Evolutionary conservation across 495 filamentous ascomycete species (phyloP).

Genomic region (Tuber melanosporum): DNA sequence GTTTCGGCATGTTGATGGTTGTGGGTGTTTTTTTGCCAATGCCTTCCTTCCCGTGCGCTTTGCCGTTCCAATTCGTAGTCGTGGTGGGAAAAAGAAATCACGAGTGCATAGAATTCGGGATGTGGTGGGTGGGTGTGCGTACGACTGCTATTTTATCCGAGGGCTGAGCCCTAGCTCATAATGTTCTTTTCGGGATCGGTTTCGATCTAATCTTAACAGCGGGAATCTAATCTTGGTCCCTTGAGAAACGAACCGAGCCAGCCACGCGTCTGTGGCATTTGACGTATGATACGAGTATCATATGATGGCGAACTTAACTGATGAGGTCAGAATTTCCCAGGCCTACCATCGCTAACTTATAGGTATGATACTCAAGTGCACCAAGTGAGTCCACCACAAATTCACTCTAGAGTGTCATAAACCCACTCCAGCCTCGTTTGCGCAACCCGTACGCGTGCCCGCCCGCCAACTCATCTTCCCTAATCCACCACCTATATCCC

Average conservation of each 20-base stretch:
- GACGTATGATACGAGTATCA: neutral
- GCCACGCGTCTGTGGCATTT: neutral
- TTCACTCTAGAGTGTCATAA: conserved; percentile 5
- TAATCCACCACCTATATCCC: neutral
- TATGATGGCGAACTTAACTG: neutral
- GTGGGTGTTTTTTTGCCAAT: conserved; percentile 29
- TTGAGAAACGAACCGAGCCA: neutral
- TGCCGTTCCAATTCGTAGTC: neutral
- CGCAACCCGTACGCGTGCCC: conserved; percentile 6
- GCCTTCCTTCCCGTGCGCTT: conserved; percentile 10
- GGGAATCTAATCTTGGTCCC: neutral
- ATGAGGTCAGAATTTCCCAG: neutral
- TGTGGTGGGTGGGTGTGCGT: conserved; percentile 21
- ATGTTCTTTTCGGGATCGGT: neutral
- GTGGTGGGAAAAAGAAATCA: conserved; percentile 10
- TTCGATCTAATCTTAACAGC: neutral
- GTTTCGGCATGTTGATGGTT: conserved; percentile 74
- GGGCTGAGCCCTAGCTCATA: neutral
- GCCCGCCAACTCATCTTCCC: neutral
- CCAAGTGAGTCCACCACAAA: neutral
- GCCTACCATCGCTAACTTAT: neutral
- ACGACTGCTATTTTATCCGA: conserved; percentile 12
- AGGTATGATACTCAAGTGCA: neutral
- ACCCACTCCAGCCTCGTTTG: conserved; percentile 7
- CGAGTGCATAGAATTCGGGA: conserved; percentile 17